A percentile compares a stretch with the other conserved stretches of the same genome.
These are phyloP conservation scores for Globisporangium cederbergense DNA, from an alignment of 352 stramenopile genomes.

Conservation along the genomic window DNA sequence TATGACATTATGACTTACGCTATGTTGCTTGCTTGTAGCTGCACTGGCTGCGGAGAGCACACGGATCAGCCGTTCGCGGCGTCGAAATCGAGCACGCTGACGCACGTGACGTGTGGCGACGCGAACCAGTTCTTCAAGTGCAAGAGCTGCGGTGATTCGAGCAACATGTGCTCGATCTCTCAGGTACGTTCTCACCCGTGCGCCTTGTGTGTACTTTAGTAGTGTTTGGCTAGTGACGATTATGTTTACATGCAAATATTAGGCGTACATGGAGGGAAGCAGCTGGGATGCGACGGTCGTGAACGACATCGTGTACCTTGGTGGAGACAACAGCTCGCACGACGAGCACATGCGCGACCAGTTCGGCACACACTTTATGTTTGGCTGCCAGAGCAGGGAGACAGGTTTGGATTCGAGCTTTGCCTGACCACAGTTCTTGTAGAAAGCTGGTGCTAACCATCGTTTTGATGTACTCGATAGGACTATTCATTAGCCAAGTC, in stretches of 20 bases:
- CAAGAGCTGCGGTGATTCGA: slow-evolving; percentile 33
- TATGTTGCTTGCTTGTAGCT: slow-evolving; percentile 22
- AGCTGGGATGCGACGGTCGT: slow-evolving; percentile 80
- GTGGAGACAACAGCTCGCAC: slow-evolving; percentile 48
- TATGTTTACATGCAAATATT: not conserved
- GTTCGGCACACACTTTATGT: slow-evolving; percentile 75
- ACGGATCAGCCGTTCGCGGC: slow-evolving; percentile 68
- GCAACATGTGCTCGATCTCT: slow-evolving; percentile 59
- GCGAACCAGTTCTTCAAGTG: slow-evolving; percentile 50
- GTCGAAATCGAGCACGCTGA: slow-evolving; percentile 62
- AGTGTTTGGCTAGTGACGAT: not conserved
- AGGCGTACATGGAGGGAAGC: slow-evolving; percentile 86
- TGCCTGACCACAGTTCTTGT: not conserved
- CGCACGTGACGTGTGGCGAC: slow-evolving; percentile 59
- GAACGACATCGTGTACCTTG: slow-evolving; percentile 76
- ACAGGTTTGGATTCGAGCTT: slow-evolving; percentile 29
- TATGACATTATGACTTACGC: not conserved
- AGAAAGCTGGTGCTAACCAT: not conserved
- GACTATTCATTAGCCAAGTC: slow-evolving; percentile 79
- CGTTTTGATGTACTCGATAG: slow-evolving; percentile 10
- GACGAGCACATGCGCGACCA: slow-evolving; percentile 48
- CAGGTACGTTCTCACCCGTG: slow-evolving; percentile 23
- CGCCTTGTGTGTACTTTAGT: not conserved
- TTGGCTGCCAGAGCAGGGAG: slow-evolving; percentile 75
- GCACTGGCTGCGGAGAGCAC: slow-evolving; percentile 64